Base-by-base conservation (phyloP, 2,329 filamentous ascomycete genomes). In the Fusarium nurragi region DNA sequence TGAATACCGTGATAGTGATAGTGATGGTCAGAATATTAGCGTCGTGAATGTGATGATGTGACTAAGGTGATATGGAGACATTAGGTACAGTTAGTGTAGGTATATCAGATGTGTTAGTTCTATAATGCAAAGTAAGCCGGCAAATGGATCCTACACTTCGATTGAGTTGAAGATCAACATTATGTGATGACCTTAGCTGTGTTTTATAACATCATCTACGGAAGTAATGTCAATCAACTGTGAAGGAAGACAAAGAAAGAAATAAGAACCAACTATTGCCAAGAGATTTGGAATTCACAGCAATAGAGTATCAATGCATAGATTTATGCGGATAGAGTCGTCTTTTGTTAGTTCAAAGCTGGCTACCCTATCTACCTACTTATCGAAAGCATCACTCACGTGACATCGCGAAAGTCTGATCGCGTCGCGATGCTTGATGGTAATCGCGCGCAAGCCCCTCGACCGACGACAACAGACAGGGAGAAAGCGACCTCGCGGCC, bases 381-480 rank as follows among this genome's bases (percentile, higher is more conserved):
- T n/a, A n/a, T n/a, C n/a, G n/a, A n/a, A n/a, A n/a, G n/a, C n/a
- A n/a, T n/a, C 6, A 11, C 8, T 51, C 64, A 66, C 64, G 61
- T 66, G 64, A 66, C 39, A 23, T 40, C 64, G 63, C 58, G 63
- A 59, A 34, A 34, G 23, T 26, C 16, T 19, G 36, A 26, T 50
- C 62, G 54, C 54, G 64, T 66, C 63, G 46, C 41, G 57, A 39
- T 41, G 23, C 46, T 12, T 16, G 16, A 11, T 16, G 25, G n/a
- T n/a, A 16, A 23, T 38, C 43, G 38, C 52, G 52, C 44, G 26
- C 23, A 46, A 40, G 38, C 40, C 40, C 34, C n/a, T 46, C 34
- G 18, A 50, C 34, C 6, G 19, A 30, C 43, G 32, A 19, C 34
- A 26, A 49, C 19, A 51, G 26, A 28, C 16, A 47, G 22, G 13